phyloP scores from a whole-genome alignment of 371 early-diverging fungal genomes.

The Antonospora locustae region DNA sequence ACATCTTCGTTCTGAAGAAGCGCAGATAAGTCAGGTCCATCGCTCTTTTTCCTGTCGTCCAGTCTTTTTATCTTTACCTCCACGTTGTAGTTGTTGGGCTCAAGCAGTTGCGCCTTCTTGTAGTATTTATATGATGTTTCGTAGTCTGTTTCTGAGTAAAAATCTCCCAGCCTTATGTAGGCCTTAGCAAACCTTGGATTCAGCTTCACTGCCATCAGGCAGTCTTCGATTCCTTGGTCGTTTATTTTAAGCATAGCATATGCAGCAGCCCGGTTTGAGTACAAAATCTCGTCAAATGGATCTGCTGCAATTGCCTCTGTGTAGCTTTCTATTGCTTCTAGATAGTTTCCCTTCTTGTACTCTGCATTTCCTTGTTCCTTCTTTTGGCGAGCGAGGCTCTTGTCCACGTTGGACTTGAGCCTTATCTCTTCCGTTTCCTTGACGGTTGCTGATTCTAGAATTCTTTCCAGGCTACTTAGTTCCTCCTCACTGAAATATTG shows the following conservation, averaged over 20 bases:
- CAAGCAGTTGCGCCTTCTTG: slow-evolving; percentile 11
- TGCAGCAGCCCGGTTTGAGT: slow-evolving; percentile 24
- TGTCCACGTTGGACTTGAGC: background rate
- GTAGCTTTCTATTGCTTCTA: slow-evolving; percentile 16
- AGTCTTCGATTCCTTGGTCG: slow-evolving; percentile 30
- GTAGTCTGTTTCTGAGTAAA: slow-evolving; percentile 23
- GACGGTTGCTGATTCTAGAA: background rate
- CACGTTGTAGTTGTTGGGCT: slow-evolving; percentile 8
- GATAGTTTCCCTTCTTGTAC: slow-evolving; percentile 23
- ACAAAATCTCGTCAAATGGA: slow-evolving; percentile 42
- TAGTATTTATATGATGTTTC: slow-evolving; percentile 4
- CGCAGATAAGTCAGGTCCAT: background rate
- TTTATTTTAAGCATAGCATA: slow-evolving; percentile 17
- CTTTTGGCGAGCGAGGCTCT: slow-evolving; percentile 1
- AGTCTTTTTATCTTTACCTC: background rate
- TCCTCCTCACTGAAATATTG: no score
- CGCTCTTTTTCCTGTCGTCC: no score
- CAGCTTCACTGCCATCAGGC: slow-evolving; percentile 16
- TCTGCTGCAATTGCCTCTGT: slow-evolving; percentile 55
- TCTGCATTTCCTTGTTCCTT: slow-evolving; percentile 28
- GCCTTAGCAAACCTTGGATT: slow-evolving; percentile 19
- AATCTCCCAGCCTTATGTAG: slow-evolving; percentile 52
- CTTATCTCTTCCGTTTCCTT: background rate
- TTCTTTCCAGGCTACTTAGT: no score
- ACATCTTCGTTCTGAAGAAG: background rate